Conservation (phyloP, 2,329 filamentous ascomycete genomes). For the Penicillium brevicompactum region DNA sequence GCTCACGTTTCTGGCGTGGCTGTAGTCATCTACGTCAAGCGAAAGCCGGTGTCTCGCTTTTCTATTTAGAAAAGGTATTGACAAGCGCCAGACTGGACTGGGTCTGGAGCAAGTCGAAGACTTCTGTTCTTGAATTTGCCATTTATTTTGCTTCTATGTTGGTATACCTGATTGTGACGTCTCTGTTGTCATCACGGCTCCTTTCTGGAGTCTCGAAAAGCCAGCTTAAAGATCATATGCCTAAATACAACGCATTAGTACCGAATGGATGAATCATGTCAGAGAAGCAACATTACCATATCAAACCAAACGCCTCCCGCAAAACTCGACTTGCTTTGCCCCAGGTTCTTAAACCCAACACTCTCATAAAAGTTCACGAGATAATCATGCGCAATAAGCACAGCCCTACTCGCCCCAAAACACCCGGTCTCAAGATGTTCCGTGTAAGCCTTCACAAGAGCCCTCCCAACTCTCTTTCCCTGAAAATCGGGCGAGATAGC, state of each 20-base stretch:
- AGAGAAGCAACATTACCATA: slow-evolving; percentile 8
- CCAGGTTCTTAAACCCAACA: slow-evolving; percentile 14
- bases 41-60: too few relatives aligned
- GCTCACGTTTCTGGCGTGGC: too few relatives aligned
- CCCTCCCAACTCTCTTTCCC: slow-evolving; percentile 15
- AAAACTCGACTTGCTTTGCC: slow-evolving; percentile 15
- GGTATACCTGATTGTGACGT: background rate
- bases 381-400: slow-evolving; percentile 22
- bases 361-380: slow-evolving; percentile 19
- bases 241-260: background rate
- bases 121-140: background rate
- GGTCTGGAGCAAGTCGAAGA: background rate
- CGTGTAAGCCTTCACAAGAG: slow-evolving; percentile 14
- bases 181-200: background rate
- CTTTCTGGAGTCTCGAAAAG: background rate
- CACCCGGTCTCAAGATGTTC: slow-evolving; percentile 1
- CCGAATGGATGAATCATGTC: background rate
- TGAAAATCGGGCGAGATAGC: slow-evolving; percentile 17
- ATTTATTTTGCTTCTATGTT: background rate
- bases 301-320: slow-evolving; percentile 18
- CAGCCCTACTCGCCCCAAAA: background rate
- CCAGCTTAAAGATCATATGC: too few relatives aligned
- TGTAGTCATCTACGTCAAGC: too few relatives aligned
- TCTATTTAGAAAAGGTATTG: too few relatives aligned
- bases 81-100: too few relatives aligned